Base-by-base conservation (phyloP, 805 yeast species). In the Priceomyces haplophilus region DNA sequence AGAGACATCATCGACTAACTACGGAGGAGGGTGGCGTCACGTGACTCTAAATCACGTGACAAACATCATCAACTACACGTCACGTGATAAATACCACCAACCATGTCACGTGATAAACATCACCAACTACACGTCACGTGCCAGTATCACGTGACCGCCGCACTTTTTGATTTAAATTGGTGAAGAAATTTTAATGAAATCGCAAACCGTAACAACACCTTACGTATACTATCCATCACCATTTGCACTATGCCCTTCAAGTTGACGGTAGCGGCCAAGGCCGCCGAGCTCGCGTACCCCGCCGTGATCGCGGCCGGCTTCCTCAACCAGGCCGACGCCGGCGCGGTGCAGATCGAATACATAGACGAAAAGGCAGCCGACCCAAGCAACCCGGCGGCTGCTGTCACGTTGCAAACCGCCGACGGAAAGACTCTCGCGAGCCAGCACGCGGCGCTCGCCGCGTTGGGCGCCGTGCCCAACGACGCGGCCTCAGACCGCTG, bases 221-320 rank as follows among this genome's bases (percentile, higher is more conserved):
- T n/a, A n/a, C n/a, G n/a, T n/a, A 13, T 13, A 20, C 32, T 27
- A 24, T 10, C 12, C 10, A 15, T 3, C 6, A n/a, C 23, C 34
- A 21, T 30, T 32, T 11, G 27, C 8, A 43, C 13, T 35, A 72
- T 66, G 76, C 65, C 79, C 58, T 67, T 72, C 42, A 58, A 65
- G 23, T 72, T 90, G 48, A 75, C 82, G 44, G 67, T 90, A 50
- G 96, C 96, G 45, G 88, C 87, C 43, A 90, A 88, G 72, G 95
- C 96, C 4, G 87, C 87, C 15, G 74, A 78, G 39, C 83, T 87
- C 44, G 93, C 91, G 21, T 91, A 88, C 61, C 78, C 87, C 4
- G 80, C 82, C 13, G 67, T 89, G 47, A 80, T 87, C 53, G 95
- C 95, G 34, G 86, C 89, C 34, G 82, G 84, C 17, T 75, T 85